Conservation (phyloP, 805 yeast species). For the Starmerella stigmatis region DNA sequence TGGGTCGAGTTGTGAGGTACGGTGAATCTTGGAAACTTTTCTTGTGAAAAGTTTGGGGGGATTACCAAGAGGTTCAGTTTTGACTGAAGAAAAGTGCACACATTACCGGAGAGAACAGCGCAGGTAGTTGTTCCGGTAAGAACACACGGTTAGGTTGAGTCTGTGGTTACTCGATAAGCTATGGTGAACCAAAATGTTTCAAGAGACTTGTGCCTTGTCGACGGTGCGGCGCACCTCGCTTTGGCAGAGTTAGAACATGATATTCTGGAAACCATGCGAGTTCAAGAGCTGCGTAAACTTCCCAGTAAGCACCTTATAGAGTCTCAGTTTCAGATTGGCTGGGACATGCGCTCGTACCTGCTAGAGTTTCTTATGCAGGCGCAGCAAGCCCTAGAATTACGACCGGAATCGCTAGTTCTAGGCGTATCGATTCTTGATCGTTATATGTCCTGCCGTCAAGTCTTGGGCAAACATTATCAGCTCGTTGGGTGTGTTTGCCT, state of each 20-base stretch:
- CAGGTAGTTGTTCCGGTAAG: constrained; percentile 4
- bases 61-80: neutral
- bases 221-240: constrained; percentile 22
- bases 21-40: neutral
- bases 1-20: neutral
- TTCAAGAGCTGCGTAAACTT: constrained; percentile 20
- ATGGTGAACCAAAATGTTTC: neutral
- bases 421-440: constrained; percentile 75
- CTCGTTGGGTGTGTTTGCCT: constrained; percentile 82
- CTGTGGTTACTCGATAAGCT: too few relatives aligned
- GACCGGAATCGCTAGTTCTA: constrained; percentile 55
- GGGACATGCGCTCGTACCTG: constrained; percentile 60
- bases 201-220: constrained; percentile 1
- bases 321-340: constrained; percentile 78
- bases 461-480: constrained; percentile 76
- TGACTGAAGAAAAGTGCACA: neutral
- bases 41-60: neutral
- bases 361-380: constrained; percentile 69
- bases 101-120: neutral
- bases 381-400: constrained; percentile 49
- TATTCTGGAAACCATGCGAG: constrained; percentile 13
- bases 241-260: constrained; percentile 23
- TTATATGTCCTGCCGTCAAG: constrained; percentile 79
- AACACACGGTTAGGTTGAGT: too few relatives aligned
- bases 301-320: constrained; percentile 58